Base-by-base conservation (phyloP, 176 grass and related monocot genomes). In the Tillandsia leiboldiana region DNA sequence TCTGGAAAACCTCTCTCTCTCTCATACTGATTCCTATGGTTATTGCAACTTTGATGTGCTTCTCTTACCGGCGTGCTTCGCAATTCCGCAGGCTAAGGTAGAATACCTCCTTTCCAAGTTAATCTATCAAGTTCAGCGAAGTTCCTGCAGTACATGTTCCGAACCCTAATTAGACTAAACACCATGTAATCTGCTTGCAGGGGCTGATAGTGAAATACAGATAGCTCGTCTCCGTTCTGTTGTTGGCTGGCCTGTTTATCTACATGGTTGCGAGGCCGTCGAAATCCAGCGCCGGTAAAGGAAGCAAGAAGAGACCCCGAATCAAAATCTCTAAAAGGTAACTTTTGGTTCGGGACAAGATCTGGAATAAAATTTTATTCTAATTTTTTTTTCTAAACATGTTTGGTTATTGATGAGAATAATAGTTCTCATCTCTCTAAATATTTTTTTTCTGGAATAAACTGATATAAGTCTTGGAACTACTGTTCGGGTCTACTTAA, bases 281-380 rank as follows among this genome's bases (percentile, higher is more conserved):
- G 20, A 20, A 20, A 20, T 20, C 20, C 20, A 20, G 20, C 20
- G 20, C 20, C 20, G 20, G 20, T 20, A 91, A 96, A 75, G 42
- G 72, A 73, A 76, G 83, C 81, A 97, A 92, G 89, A 97, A 97
- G 84, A 85, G 83, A 73, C 86, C 88, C 6, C 92, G 76, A 96
- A 57, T 57, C 17, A 12, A 13, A 57, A 53, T 15, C 7, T 57
- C 20, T 20, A 20, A 20, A 20, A 20, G 20, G 20, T 20, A 20
- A 20, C 20, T 0, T 20, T 20, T 20, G 20, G 20, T 20, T 20
- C 20, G 20, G 20, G 20, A 24, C 24, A 24, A 24, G 24, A 1
- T 1, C 24, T 24, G 1, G 24, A 24, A 24, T 24, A 24, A 24
- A 1, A 20, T 20, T 20, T 20, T 20, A 20, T 20, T 20, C 20